Conservation (phyloP, 139 green algal genomes). For the Microglena sp. region DNA sequence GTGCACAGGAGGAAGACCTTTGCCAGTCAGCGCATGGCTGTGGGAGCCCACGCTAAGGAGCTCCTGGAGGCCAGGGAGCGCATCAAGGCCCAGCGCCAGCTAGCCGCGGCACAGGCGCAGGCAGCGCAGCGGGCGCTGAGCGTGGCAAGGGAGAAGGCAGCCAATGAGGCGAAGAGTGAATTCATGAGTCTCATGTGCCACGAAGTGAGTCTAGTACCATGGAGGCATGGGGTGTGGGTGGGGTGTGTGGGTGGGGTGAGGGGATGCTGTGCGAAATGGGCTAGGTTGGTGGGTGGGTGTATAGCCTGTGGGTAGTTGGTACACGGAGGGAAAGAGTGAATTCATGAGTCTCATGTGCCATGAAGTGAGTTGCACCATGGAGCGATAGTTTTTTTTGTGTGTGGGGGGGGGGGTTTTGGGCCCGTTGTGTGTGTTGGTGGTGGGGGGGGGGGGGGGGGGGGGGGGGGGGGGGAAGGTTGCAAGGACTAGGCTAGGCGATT, state of each 20-base stretch:
- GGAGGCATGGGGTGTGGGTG: too few relatives aligned
- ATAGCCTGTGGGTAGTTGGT: neutral
- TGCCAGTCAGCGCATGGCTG: too few relatives aligned
- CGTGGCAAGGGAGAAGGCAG: conserved; percentile 61
- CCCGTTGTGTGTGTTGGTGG: too few relatives aligned
- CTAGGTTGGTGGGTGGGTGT: too few relatives aligned
- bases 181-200: conserved; percentile 47
- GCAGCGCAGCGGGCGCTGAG: conserved; percentile 47
- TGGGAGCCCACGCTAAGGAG: conserved; percentile 65
- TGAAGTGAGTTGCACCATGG: conserved; percentile 20
- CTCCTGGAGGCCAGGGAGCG: conserved; percentile 51
- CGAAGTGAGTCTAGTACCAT: conserved; percentile 34
- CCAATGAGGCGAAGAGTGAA: conserved; percentile 65
- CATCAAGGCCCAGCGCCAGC: conserved; percentile 40
- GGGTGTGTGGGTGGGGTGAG: too few relatives aligned
- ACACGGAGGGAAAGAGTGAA: conserved; percentile 53
- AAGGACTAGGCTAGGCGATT: too few relatives aligned
- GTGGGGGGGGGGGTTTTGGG: too few relatives aligned
- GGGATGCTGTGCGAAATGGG: too few relatives aligned
- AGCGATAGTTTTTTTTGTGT: too few relatives aligned
- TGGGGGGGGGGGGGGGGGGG: too few relatives aligned
- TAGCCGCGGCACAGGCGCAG: conserved; percentile 30
- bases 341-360: conserved; percentile 47
- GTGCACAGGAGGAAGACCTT: conserved; percentile 72
- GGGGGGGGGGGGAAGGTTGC: too few relatives aligned